phyloP scores from a whole-genome alignment of 345 rosid genomes.

The Draba incana region DNA sequence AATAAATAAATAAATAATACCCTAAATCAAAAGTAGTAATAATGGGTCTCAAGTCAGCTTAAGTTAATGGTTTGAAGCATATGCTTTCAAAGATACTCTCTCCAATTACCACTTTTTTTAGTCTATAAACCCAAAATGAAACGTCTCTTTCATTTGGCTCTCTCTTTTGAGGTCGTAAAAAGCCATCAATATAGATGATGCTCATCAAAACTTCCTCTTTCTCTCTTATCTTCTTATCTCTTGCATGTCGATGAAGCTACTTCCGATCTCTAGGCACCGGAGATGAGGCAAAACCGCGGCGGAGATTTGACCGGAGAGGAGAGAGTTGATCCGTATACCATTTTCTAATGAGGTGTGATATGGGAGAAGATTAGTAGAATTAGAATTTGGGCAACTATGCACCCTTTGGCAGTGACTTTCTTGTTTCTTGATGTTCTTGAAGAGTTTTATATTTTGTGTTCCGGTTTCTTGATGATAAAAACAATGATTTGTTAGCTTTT shows the following conservation, averaged over 20 bases:
- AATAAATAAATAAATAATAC: background rate
- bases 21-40: conserved; percentile 13
- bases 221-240: background rate
- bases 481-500: conserved; percentile 8
- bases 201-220: conserved; percentile 22
- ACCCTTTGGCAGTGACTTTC: conserved; percentile 40
- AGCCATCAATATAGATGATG: conserved; percentile 37
- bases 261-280: background rate
- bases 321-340: conserved; percentile 29
- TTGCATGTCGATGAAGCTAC: background rate
- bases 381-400: conserved; percentile 44
- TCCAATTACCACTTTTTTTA: conserved; percentile 2
- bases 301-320: conserved; percentile 5
- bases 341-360: conserved; percentile 35
- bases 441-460: conserved; percentile 7
- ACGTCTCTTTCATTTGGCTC: conserved; percentile 33
- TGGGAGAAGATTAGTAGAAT: background rate
- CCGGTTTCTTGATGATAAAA: conserved; percentile 3
- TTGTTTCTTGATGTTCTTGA: conserved; percentile 28
- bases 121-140: conserved; percentile 33
- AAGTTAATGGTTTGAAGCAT: conserved; percentile 41
- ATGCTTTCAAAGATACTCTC: conserved; percentile 41
- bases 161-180: conserved; percentile 36
- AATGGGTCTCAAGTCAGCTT: conserved; percentile 42
- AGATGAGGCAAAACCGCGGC: conserved; percentile 12